Conservation (phyloP, 305 asterid species). For the Solanum aculeatissimum region DNA sequence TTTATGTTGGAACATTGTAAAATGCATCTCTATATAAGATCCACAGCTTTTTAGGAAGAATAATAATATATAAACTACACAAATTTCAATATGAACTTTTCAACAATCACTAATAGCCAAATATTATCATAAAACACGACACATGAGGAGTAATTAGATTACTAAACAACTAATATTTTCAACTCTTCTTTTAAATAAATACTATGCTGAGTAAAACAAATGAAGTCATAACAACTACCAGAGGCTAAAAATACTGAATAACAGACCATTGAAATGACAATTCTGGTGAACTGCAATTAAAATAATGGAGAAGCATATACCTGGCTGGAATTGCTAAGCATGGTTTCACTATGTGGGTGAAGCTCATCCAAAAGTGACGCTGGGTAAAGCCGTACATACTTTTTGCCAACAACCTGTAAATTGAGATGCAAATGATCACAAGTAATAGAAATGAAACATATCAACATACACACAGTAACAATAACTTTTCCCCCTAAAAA, state of each 20-base stretch:
- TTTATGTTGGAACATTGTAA: neutral
- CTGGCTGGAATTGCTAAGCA: constrained; percentile 95
- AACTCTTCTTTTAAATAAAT: neutral
- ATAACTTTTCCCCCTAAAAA: neutral
- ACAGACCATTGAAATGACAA: neutral
- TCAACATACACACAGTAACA: neutral
- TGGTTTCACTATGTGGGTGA: constrained; percentile 45
- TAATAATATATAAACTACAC: neutral
- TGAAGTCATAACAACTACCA: neutral
- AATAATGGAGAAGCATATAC: constrained; percentile 15
- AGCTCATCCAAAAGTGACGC: constrained; percentile 49
- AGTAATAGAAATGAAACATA: neutral
- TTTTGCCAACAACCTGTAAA: constrained; percentile 44
- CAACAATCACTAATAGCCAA: neutral
- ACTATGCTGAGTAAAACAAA: neutral
- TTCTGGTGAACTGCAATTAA: neutral
- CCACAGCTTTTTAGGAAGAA: neutral
- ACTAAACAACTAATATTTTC: neutral
- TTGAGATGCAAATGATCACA: neutral
- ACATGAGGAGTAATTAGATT: neutral
- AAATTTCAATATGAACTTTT: neutral
- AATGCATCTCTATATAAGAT: neutral
- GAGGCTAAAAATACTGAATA: neutral
- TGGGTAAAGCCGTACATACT: constrained; percentile 49
- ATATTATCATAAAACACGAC: neutral